Evolutionary conservation across 805 yeast species (phyloP).

Genomic region (Pichia californica): DNA sequence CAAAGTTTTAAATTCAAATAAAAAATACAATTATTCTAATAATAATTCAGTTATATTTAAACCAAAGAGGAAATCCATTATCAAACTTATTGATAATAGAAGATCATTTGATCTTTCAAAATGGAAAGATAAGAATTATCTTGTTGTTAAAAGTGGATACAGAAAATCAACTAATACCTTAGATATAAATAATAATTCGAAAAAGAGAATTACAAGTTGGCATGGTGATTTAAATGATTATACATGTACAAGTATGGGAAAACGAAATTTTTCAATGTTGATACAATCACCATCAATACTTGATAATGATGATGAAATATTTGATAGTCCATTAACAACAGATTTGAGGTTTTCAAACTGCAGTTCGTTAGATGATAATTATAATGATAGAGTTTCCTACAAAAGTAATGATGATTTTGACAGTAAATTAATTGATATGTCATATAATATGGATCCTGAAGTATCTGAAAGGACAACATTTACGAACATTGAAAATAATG

Average conservation of each 20-base stretch:
- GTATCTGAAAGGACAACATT: too few species aligned
- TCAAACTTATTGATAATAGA: not conserved
- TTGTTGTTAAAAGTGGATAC: not conserved
- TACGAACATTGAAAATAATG: too few species aligned
- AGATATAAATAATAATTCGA: not conserved
- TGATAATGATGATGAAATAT: too few species aligned
- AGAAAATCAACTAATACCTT: not conserved
- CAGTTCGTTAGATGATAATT: not conserved
- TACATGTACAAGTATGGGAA: not conserved
- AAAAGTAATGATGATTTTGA: not conserved
- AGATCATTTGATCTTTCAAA: constrained; percentile 1
- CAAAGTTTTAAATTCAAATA: too few species aligned
- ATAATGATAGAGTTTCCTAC: not conserved
- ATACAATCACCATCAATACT: too few species aligned
- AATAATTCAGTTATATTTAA: too few species aligned
- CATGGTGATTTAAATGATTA: constrained; percentile 1
- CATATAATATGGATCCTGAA: not conserved
- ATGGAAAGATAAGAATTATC: constrained; percentile 1
- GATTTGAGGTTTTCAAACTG: too few species aligned
- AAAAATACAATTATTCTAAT: too few species aligned
- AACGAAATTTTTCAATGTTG: too few species aligned
- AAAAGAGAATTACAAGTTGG: constrained; percentile 1
- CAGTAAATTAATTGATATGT: constrained; percentile 4
- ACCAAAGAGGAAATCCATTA: not conserved
- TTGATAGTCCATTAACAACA: too few species aligned